These are phyloP conservation scores for Mycosarcoma maydis DNA, from an alignment of 1,284 basidiomycete genomes.

Conservation along the genomic window DNA sequence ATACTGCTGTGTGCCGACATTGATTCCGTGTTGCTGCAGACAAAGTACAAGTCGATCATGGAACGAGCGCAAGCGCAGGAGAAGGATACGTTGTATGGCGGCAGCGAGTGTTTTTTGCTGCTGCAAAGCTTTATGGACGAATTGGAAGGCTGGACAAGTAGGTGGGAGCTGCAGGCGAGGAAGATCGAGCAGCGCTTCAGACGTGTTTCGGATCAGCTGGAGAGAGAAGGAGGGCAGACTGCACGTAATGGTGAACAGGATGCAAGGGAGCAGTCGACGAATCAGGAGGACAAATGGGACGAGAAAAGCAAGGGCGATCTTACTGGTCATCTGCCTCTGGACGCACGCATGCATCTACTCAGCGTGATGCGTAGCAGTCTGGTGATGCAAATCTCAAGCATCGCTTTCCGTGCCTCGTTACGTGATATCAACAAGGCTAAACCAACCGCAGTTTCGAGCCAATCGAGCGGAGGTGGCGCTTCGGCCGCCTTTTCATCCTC, in stretches of 20 bases:
- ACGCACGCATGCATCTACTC: slow-evolving; percentile 32
- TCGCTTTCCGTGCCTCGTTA: slow-evolving; percentile 44
- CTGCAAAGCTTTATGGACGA: slow-evolving; percentile 47
- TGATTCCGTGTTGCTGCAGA: slow-evolving; percentile 47
- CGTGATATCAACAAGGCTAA: slow-evolving; percentile 47
- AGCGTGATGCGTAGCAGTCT: slow-evolving; percentile 44
- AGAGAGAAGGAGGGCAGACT: not conserved
- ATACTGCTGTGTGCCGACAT: slow-evolving; percentile 44
- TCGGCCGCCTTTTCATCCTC: slow-evolving; percentile 28
- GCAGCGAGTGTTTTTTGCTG: slow-evolving; percentile 42
- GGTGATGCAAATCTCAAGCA: slow-evolving; percentile 48
- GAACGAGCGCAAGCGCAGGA: slow-evolving; percentile 43
- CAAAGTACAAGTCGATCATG: slow-evolving; percentile 50
- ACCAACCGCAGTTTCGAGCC: slow-evolving; percentile 4
- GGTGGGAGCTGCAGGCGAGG: slow-evolving; percentile 42
- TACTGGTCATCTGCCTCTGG: slow-evolving; percentile 17
- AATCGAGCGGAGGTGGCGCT: slow-evolving; percentile 5
- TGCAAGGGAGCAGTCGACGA: not conserved
- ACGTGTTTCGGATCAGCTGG: slow-evolving; percentile 1
- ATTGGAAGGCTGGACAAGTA: slow-evolving; percentile 36
- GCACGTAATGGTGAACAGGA: not conserved
- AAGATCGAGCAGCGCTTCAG: slow-evolving; percentile 38
- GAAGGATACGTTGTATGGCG: slow-evolving; percentile 35
- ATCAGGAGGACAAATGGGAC: not conserved
- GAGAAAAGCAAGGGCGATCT: slow-evolving; percentile 6